Evolutionary conservation across 1,284 basidiomycete genomes (phyloP), one percentile per base, ranked within the genome.

Genomic region (Tylopilus sp.): DNA sequence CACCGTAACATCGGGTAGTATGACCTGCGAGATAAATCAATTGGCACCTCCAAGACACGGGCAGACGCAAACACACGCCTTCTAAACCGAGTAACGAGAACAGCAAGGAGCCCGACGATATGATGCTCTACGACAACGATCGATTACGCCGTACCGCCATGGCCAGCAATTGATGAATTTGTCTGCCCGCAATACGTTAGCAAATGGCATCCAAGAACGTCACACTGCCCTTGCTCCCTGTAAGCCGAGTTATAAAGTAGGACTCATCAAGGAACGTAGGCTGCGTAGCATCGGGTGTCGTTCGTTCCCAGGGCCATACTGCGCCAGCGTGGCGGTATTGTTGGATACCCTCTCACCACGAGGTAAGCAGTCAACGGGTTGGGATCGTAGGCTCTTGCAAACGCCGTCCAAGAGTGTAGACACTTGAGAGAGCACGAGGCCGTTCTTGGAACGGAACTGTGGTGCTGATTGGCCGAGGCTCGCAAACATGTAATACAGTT

Each of bases 341-440:
- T 67, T 69, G 36, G 13, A 47, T 69, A 78, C 2, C 76, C 78
- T 38, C 82, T 44, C 19, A 79, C 81, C 7, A 67, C 60, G 26
- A 83, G 76, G 69, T 80, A 82, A 1, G 66, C 72, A 18, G 67
- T 71, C 54, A 79, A 74, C 2, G 81, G 82, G 68, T 84, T 84
- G 6, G 83, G 83, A 62, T 84, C 69, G 69, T 79, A 79, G 18
- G 79, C 80, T 59, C 81, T 76, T 22, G 78, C 81, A 66, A 83
- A 85, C 6, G 78, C 68, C 0, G 79, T 73, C 82, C 81, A 84
- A 32, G 73, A 64, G 64, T 84, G 80, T 63, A 41, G 69, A 72
- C 60, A 78, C 69, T 69, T 82, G 81, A 66, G 77, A 77, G 70
- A 82, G 77, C 6, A 77, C 76, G 29, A 82, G 74, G 65, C 83